Base-by-base conservation (phyloP, 2,329 filamentous ascomycete species). In the Nectriaceae sp. region DNA sequence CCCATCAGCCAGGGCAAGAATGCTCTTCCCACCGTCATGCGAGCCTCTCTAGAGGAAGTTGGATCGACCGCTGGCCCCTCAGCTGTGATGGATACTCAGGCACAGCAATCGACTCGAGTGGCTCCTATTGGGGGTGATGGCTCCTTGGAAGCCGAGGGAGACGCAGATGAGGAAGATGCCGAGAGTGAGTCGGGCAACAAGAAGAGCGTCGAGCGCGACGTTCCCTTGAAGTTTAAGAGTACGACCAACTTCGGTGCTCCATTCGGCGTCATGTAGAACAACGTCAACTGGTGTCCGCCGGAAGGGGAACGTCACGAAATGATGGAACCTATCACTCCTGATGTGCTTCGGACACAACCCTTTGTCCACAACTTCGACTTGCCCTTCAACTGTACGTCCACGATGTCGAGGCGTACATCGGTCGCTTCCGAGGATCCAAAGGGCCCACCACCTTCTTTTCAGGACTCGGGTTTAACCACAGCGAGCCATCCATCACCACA, bases 181-280 rank as follows among this genome's bases (percentile, higher is more conserved):
- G 54, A 60, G n/a, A 51, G 46, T 24, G 61, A 64, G 51, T 40
- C 43, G 10, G 45, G 48, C 20, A 52, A 50, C 19, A 54, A 53
- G 24, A 65, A 68, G 24, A 60, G 57, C 4, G 59, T 69, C 15
- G 70, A 73, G 37, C 51, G 59, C n/a, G 74, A 78, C 20, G 68
- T 78, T 21, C 73, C 75, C 2, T 65, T 79, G 22, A 75, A 71
- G 56, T 62, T 79, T 35, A 75, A 66, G 57, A 68, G 61, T 21
- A 75, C 70, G 16, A 71, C 65, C 52, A 78, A 78, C 54, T 78
- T 78, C 60, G 75, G 75, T 11, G 70, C 72, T 18, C 75, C 75
- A 2, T 74, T 77, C 53, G 75, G 75, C 26, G 53, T 54, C 24
- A 54, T 64, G 40, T 68, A 65, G 56, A 46, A 37, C 40, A 45